A percentile compares a stretch with the other conserved stretches of the same genome.
phyloP scores from a whole-genome alignment of 2,329 filamentous ascomycete species.

The Botrytis tulipae region DNA sequence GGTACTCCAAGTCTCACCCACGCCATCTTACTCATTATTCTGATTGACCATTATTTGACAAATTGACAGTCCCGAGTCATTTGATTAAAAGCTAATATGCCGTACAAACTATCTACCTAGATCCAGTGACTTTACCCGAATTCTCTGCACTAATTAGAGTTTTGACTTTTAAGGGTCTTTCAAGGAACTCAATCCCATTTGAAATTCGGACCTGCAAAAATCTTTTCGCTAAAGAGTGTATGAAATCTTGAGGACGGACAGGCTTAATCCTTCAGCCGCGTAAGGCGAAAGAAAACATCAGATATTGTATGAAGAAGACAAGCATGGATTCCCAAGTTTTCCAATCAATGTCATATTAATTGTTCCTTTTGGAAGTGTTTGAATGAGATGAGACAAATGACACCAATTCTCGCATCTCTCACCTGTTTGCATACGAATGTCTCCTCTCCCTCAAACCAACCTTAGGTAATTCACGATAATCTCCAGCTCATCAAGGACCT shows the following conservation, averaged over 20 bases:
- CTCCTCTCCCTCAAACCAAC: background rate
- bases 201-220: background rate
- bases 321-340: conserved; percentile 10
- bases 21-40: conserved; percentile 4
- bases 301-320: background rate
- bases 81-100: conserved; percentile 7
- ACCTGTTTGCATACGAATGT: background rate
- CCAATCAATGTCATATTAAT: background rate
- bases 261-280: conserved; percentile 17
- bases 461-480: conserved; percentile 1
- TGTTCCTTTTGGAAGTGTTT: background rate
- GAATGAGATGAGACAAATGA: background rate
- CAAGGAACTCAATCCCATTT: background rate
- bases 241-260: background rate
- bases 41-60: background rate
- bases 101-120: background rate
- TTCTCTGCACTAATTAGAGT: conserved; percentile 2
- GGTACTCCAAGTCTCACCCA: background rate
- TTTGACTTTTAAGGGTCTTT: background rate
- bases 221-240: background rate
- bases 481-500: background rate
- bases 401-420: conserved; percentile 1
- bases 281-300: conserved; percentile 9
- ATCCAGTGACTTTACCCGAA: background rate
- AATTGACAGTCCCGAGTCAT: conserved; percentile 8